These are phyloP conservation scores for Stereocaulon alpinum DNA, from an alignment of 495 filamentous ascomycete species.

Conservation along the genomic window DNA sequence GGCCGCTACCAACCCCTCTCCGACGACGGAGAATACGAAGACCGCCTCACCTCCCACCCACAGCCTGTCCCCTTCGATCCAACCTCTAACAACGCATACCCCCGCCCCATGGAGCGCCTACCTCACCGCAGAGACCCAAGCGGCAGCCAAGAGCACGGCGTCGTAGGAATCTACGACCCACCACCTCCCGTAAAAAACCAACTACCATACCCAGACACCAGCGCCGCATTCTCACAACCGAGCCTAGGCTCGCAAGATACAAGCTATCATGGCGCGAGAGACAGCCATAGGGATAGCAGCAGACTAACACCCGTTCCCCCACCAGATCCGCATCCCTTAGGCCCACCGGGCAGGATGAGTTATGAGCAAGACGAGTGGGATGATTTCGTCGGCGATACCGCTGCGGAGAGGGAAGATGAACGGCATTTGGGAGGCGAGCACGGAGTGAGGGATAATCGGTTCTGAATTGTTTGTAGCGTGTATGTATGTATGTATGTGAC, in stretches of 20 bases:
- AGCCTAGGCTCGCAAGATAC: constrained; percentile 16
- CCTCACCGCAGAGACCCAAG: constrained; percentile 5
- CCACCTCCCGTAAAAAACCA: not conserved
- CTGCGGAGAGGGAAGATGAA: constrained; percentile 14
- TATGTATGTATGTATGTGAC: not conserved
- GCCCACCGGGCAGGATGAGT: constrained; percentile 16
- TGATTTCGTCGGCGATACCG: not conserved
- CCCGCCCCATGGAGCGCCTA: constrained; percentile 19
- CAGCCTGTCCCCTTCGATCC: constrained; percentile 6
- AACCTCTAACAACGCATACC: constrained; percentile 7
- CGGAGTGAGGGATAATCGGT: constrained; percentile 17
- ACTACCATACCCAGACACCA: not conserved
- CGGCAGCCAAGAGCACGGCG: constrained; percentile 8
- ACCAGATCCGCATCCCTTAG: constrained; percentile 16
- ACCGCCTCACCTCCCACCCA: constrained; percentile 8
- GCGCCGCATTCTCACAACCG: not conserved
- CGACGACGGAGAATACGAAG: constrained; percentile 14
- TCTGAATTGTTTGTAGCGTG: not conserved
- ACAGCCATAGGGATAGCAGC: constrained; percentile 1
- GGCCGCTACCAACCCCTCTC: constrained; percentile 10
- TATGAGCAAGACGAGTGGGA: constrained; percentile 15
- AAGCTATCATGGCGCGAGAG: constrained; percentile 11
- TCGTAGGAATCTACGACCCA: constrained; percentile 13
- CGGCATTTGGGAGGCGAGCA: constrained; percentile 13
- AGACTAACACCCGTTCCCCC: constrained; percentile 10